A percentile compares a stretch with the other conserved stretches of the same genome.
Evolutionary conservation across 75 land plant species (phyloP).

Genomic region (Chamaecyparis obtusa): DNA sequence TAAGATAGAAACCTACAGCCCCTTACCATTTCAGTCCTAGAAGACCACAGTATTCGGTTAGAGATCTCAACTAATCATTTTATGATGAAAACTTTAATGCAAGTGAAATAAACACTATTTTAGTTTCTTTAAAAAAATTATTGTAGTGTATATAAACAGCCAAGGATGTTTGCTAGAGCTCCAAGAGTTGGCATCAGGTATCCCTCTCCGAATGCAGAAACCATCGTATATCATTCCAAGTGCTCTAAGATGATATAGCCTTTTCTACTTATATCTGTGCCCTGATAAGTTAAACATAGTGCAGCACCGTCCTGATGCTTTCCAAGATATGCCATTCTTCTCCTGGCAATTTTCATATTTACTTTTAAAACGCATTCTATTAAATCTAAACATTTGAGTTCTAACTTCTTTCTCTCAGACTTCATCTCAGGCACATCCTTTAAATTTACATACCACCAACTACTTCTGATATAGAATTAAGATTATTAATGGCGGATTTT

Average conservation of each 20-base stretch:
- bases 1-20: neutral
- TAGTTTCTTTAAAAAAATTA: no score
- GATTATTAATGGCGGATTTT: neutral
- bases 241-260: neutral
- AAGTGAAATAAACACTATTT: neutral
- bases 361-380: neutral
- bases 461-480: neutral
- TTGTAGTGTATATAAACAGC: neutral
- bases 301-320: neutral
- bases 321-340: neutral
- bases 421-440: neutral
- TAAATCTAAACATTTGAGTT: neutral
- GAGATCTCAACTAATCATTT: neutral
- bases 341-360: neutral
- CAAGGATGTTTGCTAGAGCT: neutral
- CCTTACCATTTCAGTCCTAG: neutral
- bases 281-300: neutral
- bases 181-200: neutral
- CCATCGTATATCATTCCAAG: neutral
- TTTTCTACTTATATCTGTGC: neutral
- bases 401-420: neutral
- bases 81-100: neutral
- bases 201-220: neutral
- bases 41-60: neutral
- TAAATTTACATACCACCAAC: neutral